phyloP scores from a whole-genome alignment of 108 stramenopile genomes.

The Fistulifera pelliculosa region DNA sequence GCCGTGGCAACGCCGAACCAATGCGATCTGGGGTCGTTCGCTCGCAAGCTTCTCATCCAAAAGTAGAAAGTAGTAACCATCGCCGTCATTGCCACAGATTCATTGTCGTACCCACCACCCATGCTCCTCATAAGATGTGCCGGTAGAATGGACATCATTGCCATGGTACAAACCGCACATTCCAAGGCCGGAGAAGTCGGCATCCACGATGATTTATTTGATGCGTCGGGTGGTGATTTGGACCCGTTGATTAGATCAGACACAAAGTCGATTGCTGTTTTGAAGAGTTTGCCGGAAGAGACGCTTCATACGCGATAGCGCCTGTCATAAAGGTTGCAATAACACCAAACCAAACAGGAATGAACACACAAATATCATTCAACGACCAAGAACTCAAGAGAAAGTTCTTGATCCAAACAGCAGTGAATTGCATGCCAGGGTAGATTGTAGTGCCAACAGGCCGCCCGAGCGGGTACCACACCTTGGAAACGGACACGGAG shows the following conservation, averaged over 20 bases:
- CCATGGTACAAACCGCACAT: conserved; percentile 77
- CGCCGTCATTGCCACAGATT: conserved; percentile 90
- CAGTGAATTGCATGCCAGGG: conserved; percentile 95
- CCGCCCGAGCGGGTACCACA: conserved; percentile 97
- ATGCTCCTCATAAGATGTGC: conserved; percentile 94
- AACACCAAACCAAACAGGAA: conserved; percentile 89
- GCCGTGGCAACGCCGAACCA: conserved; percentile 60
- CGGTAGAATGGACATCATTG: conserved; percentile 89
- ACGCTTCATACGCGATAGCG: conserved; percentile 65
- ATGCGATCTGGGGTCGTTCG: conserved; percentile 19
- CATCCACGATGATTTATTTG: conserved; percentile 4
- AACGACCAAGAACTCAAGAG: conserved; percentile 47
- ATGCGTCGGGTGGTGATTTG: neutral
- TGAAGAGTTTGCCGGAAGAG: conserved; percentile 47
- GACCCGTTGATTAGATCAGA: neutral
- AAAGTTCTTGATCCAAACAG: conserved; percentile 75
- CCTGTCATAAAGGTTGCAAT: conserved; percentile 62
- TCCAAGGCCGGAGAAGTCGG: conserved; percentile 52
- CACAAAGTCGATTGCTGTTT: neutral
- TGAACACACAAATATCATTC: conserved; percentile 87
- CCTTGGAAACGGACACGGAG: conserved; percentile 88
- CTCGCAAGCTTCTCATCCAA: conserved; percentile 80
- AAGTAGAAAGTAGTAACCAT: conserved; percentile 90
- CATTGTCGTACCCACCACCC: conserved; percentile 98
- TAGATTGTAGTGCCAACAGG: conserved; percentile 98